Conservation (phyloP, 257 asterid genomes). For the Solanum ossicruentum region DNA sequence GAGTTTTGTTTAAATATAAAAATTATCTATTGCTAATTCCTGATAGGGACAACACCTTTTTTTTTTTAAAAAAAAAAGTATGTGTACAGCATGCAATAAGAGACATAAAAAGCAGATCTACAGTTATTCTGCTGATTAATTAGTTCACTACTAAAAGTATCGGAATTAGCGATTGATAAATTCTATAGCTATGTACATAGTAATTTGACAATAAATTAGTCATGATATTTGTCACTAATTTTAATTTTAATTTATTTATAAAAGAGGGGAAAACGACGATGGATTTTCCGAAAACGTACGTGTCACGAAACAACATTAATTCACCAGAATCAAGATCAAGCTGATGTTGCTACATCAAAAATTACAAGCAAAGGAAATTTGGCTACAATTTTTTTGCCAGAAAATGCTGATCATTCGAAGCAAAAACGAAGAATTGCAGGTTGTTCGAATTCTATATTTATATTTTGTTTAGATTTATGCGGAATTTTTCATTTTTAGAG, state of each 20-base stretch:
- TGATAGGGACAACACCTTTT: background rate
- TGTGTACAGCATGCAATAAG: background rate
- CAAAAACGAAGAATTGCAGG: constrained; percentile 21
- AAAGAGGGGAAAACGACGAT: constrained; percentile 62
- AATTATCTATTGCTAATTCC: background rate
- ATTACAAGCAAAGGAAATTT: background rate
- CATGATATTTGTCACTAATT: no score
- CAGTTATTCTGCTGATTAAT: background rate
- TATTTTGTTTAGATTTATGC: background rate
- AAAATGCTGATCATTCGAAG: background rate
- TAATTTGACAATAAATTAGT: background rate
- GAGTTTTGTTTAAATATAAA: background rate
- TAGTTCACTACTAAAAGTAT: background rate
- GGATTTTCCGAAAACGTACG: constrained; percentile 43
- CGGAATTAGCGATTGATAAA: background rate
- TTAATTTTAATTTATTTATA: constrained; percentile 1
- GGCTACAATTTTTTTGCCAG: constrained; percentile 4
- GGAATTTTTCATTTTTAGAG: background rate
- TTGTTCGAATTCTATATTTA: background rate
- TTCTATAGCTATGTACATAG: accelerated
- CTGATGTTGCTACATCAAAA: background rate
- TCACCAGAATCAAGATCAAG: constrained; percentile 26
- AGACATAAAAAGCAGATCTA: background rate
- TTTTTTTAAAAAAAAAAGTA: no score
- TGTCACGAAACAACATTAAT: constrained; percentile 39